Percentiles rank a stretch among this genome's conserved stretches.
Conservation (phyloP, 805 yeast species). For the Candida incommunis region DNA sequence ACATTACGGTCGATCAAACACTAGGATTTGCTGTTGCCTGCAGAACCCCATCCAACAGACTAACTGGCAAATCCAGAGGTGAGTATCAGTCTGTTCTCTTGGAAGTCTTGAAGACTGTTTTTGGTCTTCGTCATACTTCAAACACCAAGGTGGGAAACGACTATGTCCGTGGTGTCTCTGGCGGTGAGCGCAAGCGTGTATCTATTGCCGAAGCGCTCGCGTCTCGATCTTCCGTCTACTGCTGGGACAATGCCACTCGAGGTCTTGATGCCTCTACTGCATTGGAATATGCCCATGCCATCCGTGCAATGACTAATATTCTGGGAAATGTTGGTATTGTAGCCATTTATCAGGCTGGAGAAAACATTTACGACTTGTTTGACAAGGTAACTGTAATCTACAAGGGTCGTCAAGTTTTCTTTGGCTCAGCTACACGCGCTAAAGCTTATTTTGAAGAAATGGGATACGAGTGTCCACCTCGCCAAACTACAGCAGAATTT, state of each 20-base stretch:
- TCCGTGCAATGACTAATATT: slow-evolving; percentile 46
- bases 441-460: slow-evolving; percentile 43
- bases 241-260: slow-evolving; percentile 77
- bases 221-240: slow-evolving; percentile 46
- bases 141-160: slow-evolving; percentile 50
- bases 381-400: slow-evolving; percentile 49
- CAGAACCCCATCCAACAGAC: slow-evolving; percentile 46
- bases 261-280: slow-evolving; percentile 82
- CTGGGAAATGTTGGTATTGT: slow-evolving; percentile 43
- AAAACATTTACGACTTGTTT: slow-evolving; percentile 48
- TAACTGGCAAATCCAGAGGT: slow-evolving; percentile 30
- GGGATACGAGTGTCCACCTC: slow-evolving; percentile 51
- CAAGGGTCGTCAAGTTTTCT: slow-evolving; percentile 48
- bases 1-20: slow-evolving; percentile 61
- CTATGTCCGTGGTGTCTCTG: slow-evolving; percentile 59
- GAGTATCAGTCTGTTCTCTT: slow-evolving; percentile 35
- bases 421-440: slow-evolving; percentile 44
- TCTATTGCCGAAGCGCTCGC: slow-evolving; percentile 68
- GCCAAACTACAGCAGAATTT: slow-evolving; percentile 62
- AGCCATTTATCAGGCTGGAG: slow-evolving; percentile 59
- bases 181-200: slow-evolving; percentile 79
- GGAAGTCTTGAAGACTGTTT: slow-evolving; percentile 37
- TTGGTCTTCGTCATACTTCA: slow-evolving; percentile 46
- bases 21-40: slow-evolving; percentile 54
- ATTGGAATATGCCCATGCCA: slow-evolving; percentile 52